Evolutionary conservation across 2,329 filamentous ascomycete species (phyloP).

Genomic region (Sporothrix schenckii): DNA sequence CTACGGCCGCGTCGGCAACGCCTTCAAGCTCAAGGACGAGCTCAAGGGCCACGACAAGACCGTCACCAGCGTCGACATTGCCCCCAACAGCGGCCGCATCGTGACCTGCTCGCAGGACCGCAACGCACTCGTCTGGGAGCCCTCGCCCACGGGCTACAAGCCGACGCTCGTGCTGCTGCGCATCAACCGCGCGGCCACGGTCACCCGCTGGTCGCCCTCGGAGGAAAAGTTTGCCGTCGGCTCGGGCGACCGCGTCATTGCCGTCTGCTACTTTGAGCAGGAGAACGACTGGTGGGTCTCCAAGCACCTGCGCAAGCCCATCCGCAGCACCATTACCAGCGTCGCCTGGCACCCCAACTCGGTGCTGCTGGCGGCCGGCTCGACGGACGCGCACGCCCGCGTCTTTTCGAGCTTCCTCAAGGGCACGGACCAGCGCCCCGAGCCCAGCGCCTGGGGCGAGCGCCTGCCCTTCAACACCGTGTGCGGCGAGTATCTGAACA

Average conservation of each 20-base stretch:
- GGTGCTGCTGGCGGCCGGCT: slow-evolving; percentile 89
- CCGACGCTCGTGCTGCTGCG: slow-evolving; percentile 94
- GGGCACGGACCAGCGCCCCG: slow-evolving; percentile 82
- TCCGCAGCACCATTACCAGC: slow-evolving; percentile 93
- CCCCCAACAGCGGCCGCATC: slow-evolving; percentile 85
- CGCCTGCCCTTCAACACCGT: slow-evolving; percentile 96
- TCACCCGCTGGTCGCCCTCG: slow-evolving; percentile 94
- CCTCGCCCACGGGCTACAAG: slow-evolving; percentile 89
- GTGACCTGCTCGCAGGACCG: slow-evolving; percentile 98
- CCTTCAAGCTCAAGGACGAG: slow-evolving; percentile 85
- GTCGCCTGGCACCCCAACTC: slow-evolving; percentile 98
- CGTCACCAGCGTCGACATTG: slow-evolving; percentile 95
- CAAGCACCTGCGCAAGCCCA: slow-evolving; percentile 98
- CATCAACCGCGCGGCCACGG: slow-evolving; percentile 95
- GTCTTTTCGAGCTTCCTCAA: slow-evolving; percentile 98
- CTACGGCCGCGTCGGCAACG: slow-evolving; percentile 71
- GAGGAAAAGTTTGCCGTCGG: slow-evolving; percentile 98
- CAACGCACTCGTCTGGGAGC: slow-evolving; percentile 98
- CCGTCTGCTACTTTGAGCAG: slow-evolving; percentile 97
- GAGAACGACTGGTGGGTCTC: slow-evolving; percentile 99
- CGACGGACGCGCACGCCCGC: slow-evolving; percentile 94
- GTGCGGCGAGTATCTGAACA: slow-evolving; percentile 94
- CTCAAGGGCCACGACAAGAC: slow-evolving; percentile 96
- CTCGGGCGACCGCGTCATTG: slow-evolving; percentile 91
- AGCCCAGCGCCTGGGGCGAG: slow-evolving; percentile 91